These are phyloP conservation scores for Pelargonium citronellum DNA, from an alignment of 441 rosid species.

Conservation along the genomic window DNA sequence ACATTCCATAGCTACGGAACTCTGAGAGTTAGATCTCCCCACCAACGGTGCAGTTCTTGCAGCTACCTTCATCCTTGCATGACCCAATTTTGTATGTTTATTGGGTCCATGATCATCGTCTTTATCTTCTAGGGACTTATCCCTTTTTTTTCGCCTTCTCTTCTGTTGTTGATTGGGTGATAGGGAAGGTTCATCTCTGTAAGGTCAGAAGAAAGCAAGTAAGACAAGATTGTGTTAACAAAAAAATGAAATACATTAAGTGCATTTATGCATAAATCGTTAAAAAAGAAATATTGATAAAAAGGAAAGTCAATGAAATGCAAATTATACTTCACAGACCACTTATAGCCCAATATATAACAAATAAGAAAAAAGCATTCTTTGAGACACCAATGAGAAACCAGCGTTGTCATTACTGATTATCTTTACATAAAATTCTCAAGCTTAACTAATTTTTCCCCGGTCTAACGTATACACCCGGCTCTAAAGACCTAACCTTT, in stretches of 20 bases:
- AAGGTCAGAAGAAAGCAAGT: conserved; percentile 1
- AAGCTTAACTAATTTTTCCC: background rate
- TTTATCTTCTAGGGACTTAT: conserved; percentile 20
- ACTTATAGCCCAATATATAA: background rate
- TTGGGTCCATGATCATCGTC: conserved; percentile 19
- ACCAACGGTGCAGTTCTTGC: conserved; percentile 18
- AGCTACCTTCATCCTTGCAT: conserved; percentile 21
- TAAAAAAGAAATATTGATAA: background rate
- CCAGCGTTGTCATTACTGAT: background rate
- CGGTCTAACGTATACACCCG: background rate
- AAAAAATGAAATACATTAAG: background rate
- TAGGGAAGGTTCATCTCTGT: conserved; percentile 25
- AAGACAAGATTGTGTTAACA: background rate
- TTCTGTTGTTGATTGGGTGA: conserved; percentile 22
- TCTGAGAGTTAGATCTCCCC: conserved; percentile 21
- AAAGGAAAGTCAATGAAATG: background rate
- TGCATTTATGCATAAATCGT: background rate
- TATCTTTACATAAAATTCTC: background rate
- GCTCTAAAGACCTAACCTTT: background rate
- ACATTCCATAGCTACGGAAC: conserved; percentile 19
- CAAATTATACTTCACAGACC: background rate
- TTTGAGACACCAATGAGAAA: background rate
- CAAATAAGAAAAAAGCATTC: background rate
- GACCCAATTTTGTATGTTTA: conserved; percentile 30
- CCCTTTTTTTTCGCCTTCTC: conserved; percentile 22